Percentiles rank a stretch among this genome's conserved stretches.
Evolutionary conservation across 257 asterid genomes (phyloP).

Genomic region (Plantago major): DNA sequence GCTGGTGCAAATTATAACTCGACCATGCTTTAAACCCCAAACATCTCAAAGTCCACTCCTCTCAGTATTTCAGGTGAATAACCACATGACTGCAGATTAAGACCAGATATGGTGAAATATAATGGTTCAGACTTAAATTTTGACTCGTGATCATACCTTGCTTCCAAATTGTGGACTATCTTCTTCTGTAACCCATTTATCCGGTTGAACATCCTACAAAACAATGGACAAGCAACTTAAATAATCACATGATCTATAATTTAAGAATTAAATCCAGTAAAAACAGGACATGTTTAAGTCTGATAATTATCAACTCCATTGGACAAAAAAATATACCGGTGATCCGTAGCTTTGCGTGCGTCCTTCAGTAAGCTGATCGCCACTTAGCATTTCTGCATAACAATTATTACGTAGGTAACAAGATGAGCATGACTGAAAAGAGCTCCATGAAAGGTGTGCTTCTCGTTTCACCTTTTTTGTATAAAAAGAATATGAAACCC

Average conservation of each 20-base stretch:
- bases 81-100: too few species aligned
- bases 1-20: too few species aligned
- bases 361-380: conserved; percentile 34
- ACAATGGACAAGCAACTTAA: conserved; percentile 7
- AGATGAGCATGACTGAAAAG: neutral
- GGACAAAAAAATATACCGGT: conserved; percentile 23
- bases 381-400: conserved; percentile 28
- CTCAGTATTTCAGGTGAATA: too few species aligned
- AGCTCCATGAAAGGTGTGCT: neutral
- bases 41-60: too few species aligned
- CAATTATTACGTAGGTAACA: neutral
- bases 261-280: conserved; percentile 1
- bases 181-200: conserved; percentile 32
- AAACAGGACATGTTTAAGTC: neutral
- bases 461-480: neutral
- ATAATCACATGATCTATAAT: neutral
- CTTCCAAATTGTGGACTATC: conserved; percentile 28
- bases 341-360: conserved; percentile 29
- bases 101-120: neutral
- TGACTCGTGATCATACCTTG: conserved; percentile 24
- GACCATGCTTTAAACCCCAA: too few species aligned
- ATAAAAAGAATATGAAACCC: neutral
- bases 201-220: conserved; percentile 36
- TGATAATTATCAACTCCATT: neutral
- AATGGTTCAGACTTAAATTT: neutral